These are phyloP conservation scores for Kuraishia capsulata DNA, from an alignment of 805 yeast genomes.

Conservation along the genomic window DNA sequence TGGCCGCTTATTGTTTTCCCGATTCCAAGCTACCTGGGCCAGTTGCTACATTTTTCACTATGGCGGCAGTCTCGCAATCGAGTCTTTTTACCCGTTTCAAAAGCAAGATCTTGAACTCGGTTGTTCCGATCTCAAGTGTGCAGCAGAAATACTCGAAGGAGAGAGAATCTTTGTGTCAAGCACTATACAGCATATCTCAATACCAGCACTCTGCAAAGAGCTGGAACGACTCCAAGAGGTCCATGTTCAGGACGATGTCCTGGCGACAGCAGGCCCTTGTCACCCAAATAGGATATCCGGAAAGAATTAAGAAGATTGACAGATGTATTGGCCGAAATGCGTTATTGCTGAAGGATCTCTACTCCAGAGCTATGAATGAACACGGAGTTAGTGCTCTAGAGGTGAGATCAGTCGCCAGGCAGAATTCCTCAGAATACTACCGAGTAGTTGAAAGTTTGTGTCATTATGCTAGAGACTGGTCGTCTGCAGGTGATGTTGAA, in stretches of 20 bases:
- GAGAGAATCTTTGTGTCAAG: neutral
- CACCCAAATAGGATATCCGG: slow-evolving; percentile 37
- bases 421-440: slow-evolving; percentile 19
- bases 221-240: slow-evolving; percentile 36
- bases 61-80: slow-evolving; percentile 17
- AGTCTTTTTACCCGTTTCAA: slow-evolving; percentile 8
- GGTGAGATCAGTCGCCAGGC: slow-evolving; percentile 17
- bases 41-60: slow-evolving; percentile 17
- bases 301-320: slow-evolving; percentile 44
- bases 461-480: slow-evolving; percentile 79
- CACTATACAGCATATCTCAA: slow-evolving; percentile 2
- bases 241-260: slow-evolving; percentile 35
- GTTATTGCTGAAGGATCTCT: slow-evolving; percentile 34
- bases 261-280: slow-evolving; percentile 50
- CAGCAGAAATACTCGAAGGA: too few species aligned
- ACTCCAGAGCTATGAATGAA: slow-evolving; percentile 23
- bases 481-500: slow-evolving; percentile 36
- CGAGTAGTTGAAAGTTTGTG: slow-evolving; percentile 62
- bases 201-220: neutral
- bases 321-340: slow-evolving; percentile 37
- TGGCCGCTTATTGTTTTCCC: slow-evolving; percentile 14
- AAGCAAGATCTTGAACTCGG: neutral
- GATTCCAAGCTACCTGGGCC: slow-evolving; percentile 13
- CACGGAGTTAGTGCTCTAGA: slow-evolving; percentile 35
- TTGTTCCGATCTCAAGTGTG: neutral